Percentiles rank a stretch among this genome's conserved stretches.
phyloP scores from a whole-genome alignment of 73 alveolate species.

The Blepharisma stoltei region DNA sequence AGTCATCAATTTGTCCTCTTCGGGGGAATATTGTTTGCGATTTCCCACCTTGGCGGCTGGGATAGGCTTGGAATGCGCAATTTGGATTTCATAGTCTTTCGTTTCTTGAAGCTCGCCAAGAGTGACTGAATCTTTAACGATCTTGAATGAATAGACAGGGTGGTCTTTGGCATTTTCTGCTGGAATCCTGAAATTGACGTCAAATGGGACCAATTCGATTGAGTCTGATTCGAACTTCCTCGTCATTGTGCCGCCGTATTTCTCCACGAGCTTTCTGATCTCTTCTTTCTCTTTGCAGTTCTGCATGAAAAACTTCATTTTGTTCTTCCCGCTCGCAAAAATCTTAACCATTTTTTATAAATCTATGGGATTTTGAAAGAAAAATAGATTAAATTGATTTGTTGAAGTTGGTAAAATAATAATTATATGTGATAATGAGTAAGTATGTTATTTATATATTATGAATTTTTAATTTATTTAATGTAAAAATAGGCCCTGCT shows the following conservation, averaged over 20 bases:
- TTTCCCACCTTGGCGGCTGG: background rate
- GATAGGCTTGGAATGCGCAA: too few relatives aligned
- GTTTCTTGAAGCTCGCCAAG: background rate
- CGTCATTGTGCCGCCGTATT: background rate
- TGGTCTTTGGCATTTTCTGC: background rate
- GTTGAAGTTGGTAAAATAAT: too few relatives aligned
- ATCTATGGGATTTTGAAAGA: too few relatives aligned
- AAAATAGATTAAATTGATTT: too few relatives aligned
- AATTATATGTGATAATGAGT: too few relatives aligned
- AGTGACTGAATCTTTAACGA: background rate
- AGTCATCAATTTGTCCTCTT: constrained; percentile 5
- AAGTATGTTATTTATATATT: too few relatives aligned
- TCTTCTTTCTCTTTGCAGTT: constrained; percentile 3
- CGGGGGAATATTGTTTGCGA: background rate
- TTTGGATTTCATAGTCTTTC: background rate
- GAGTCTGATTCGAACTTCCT: background rate
- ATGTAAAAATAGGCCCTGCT: too few relatives aligned
- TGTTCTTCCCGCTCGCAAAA: constrained; percentile 7
- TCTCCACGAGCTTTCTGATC: background rate
- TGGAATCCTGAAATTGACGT: background rate
- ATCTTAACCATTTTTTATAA: background rate
- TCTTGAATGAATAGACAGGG: background rate
- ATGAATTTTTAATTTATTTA: too few relatives aligned
- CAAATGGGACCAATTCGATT: background rate
- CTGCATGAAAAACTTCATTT: constrained; percentile 1